These are phyloP conservation scores for Endotrypanum monterogeii DNA, from an alignment of 208 protist species.

Conservation along the genomic window DNA sequence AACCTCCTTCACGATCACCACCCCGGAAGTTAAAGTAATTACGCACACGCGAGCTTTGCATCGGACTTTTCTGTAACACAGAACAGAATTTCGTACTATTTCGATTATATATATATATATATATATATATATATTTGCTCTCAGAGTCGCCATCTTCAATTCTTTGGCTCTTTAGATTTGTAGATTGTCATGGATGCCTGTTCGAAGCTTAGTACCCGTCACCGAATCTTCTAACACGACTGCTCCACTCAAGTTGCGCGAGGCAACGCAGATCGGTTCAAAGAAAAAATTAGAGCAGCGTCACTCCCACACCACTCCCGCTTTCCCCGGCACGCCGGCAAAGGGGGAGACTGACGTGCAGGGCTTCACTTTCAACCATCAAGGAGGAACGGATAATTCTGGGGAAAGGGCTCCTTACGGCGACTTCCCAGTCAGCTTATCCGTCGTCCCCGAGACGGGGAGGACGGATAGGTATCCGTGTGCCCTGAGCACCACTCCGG, in stretches of 20 bases:
- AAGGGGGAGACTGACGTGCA: not conserved
- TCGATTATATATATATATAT: conserved; percentile 1
- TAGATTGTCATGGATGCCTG: not conserved
- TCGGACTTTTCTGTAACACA: too few relatives aligned
- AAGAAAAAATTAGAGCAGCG: not conserved
- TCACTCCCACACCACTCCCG: not conserved
- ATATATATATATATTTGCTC: not conserved
- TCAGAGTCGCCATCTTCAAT: not conserved
- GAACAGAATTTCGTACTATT: too few relatives aligned
- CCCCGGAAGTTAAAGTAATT: too few relatives aligned
- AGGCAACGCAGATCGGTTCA: not conserved
- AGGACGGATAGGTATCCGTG: not conserved
- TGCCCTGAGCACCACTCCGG: not conserved
- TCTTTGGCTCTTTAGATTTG: not conserved
- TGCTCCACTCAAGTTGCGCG: not conserved
- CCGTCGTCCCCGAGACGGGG: not conserved
- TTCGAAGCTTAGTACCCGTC: not conserved
- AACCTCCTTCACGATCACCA: too few relatives aligned
- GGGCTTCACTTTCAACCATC: not conserved
- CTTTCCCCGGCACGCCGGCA: not conserved
- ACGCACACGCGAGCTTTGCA: too few relatives aligned
- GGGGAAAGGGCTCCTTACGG: not conserved
- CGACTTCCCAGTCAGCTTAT: not conserved
- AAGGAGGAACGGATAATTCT: not conserved
- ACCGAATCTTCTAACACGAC: not conserved